These are phyloP conservation scores for Oenanthe javanica DNA, from an alignment of 140 eudicot genomes.

Conservation along the genomic window DNA sequence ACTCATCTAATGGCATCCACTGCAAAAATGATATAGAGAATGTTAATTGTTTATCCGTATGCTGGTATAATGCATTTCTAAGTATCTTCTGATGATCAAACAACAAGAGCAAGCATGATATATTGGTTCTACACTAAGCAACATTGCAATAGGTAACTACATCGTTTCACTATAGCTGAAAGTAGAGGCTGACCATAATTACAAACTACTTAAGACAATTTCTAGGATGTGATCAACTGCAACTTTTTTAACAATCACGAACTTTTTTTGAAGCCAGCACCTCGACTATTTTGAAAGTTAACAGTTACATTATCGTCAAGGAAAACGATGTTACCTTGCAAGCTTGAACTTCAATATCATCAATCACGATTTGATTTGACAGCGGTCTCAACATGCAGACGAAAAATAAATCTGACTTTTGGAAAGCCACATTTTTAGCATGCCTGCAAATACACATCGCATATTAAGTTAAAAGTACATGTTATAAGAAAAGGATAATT, in stretches of 20 bases:
- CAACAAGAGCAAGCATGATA: background rate
- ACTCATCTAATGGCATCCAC: slow-evolving; percentile 92
- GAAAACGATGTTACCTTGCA: slow-evolving; percentile 46
- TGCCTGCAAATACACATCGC: slow-evolving; percentile 37
- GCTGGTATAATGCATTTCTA: background rate
- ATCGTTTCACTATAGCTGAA: background rate
- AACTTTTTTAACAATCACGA: background rate
- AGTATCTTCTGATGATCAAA: background rate
- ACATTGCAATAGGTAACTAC: background rate
- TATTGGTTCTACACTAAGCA: background rate
- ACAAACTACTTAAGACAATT: background rate
- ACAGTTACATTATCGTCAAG: background rate
- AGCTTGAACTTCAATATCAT: slow-evolving; percentile 75
- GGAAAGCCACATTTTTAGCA: slow-evolving; percentile 79
- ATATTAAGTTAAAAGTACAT: background rate
- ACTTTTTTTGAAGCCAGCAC: background rate
- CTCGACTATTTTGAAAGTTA: background rate
- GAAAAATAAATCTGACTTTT: slow-evolving; percentile 84
- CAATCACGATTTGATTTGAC: slow-evolving; percentile 50
- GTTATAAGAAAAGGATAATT: background rate
- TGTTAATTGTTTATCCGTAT: background rate
- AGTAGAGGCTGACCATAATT: background rate
- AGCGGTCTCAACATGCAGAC: slow-evolving; percentile 69
- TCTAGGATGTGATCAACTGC: background rate
- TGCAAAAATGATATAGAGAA: slow-evolving; percentile 16